Evolutionary conservation across 768 basidiomycete genomes (phyloP).

Genomic region (Termitomyces titanicus): DNA sequence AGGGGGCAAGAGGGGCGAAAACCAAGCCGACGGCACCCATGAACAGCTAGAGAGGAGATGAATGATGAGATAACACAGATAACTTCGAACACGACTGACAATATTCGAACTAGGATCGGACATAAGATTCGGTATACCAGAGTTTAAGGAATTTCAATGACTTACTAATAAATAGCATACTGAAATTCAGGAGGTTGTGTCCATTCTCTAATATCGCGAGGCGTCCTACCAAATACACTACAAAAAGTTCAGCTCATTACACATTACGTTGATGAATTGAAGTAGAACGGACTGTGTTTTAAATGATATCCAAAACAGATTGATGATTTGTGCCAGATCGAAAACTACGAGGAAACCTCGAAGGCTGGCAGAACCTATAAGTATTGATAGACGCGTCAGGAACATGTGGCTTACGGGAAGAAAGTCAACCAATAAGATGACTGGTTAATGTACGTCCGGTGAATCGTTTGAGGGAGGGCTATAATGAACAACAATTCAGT

Average conservation of each 20-base stretch:
- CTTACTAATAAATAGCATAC: slow-evolving; percentile 81
- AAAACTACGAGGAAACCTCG: slow-evolving; percentile 95
- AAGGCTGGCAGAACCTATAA: slow-evolving; percentile 42
- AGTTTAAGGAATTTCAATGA: slow-evolving; percentile 12
- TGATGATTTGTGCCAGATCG: slow-evolving; percentile 93
- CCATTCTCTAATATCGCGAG: slow-evolving; percentile 86
- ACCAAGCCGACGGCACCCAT: slow-evolving; percentile 93
- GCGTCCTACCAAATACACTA: slow-evolving; percentile 83
- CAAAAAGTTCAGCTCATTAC: not conserved
- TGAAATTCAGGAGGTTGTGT: slow-evolving; percentile 89
- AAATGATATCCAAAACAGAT: slow-evolving; percentile 81
- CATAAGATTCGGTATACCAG: slow-evolving; percentile 5
- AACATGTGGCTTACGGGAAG: slow-evolving; percentile 70
- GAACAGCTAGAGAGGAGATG: slow-evolving; percentile 50
- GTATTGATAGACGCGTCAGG: not conserved
- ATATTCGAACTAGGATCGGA: slow-evolving; percentile 46
- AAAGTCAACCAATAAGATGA: slow-evolving; percentile 91
- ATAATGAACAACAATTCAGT: not conserved
- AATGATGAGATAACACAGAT: not conserved
- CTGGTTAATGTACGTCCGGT: slow-evolving; percentile 88
- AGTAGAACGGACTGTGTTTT: slow-evolving; percentile 61
- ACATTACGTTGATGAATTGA: not conserved
- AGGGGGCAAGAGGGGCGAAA: slow-evolving; percentile 91
- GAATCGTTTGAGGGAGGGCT: slow-evolving; percentile 73
- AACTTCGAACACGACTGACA: slow-evolving; percentile 30